phyloP scores from a whole-genome alignment of 2,329 filamentous ascomycete genomes.

The Neofusicoccum ribis region DNA sequence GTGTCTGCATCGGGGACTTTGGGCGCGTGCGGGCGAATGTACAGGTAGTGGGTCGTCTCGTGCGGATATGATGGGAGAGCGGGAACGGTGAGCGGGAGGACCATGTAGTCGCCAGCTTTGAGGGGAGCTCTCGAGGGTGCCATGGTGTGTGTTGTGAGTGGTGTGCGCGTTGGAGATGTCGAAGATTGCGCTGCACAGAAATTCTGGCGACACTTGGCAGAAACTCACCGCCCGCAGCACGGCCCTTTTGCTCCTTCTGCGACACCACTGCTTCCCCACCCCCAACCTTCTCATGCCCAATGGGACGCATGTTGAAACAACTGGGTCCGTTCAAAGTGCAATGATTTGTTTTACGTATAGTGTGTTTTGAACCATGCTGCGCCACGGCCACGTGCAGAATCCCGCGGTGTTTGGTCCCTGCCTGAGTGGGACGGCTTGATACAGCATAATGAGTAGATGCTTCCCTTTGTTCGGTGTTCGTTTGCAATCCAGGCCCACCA shows the following conservation, averaged over 20 bases:
- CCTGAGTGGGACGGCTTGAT: too few relatives aligned
- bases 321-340: not conserved
- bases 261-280: not conserved
- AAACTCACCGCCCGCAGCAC: not conserved
- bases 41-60: constrained; percentile 75
- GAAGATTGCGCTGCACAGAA: not conserved
- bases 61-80: constrained; percentile 61
- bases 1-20: constrained; percentile 65
- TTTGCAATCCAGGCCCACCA: not conserved
- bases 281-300: not conserved
- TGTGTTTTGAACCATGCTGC: too few relatives aligned
- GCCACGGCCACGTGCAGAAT: too few relatives aligned
- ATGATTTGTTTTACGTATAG: too few relatives aligned
- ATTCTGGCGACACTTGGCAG: constrained; percentile 12
- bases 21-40: constrained; percentile 80
- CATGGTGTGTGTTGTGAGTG: not conserved
- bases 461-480: too few relatives aligned
- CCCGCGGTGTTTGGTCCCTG: too few relatives aligned
- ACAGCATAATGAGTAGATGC: too few relatives aligned
- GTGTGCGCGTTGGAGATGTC: not conserved
- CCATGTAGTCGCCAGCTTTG: constrained; percentile 61
- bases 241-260: not conserved
- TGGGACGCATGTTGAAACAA: not conserved
- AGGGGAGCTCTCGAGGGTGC: constrained; percentile 24
- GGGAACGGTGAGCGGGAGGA: constrained; percentile 69